These are phyloP conservation scores for Melampsora larici-populina DNA, from an alignment of 1,284 basidiomycete species.

Conservation along the genomic window DNA sequence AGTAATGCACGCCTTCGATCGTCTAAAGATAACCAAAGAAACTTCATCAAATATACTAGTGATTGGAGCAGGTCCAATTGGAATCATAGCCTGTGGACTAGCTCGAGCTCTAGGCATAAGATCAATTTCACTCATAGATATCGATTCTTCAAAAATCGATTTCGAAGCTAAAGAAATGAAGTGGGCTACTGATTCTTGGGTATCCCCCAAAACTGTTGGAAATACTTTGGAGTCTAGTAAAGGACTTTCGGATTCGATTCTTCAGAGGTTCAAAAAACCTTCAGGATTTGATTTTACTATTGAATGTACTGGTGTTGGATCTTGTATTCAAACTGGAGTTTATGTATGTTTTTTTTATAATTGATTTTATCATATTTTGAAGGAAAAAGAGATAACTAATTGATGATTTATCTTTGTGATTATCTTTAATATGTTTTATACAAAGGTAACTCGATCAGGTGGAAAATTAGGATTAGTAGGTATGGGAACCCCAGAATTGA, in stretches of 20 bases:
- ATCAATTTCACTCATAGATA: neutral
- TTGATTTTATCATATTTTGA: slow-evolving; percentile 56
- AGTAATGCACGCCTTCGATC: slow-evolving; percentile 74
- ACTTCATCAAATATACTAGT: slow-evolving; percentile 71
- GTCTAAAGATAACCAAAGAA: slow-evolving; percentile 61
- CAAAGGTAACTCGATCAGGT: slow-evolving; percentile 72
- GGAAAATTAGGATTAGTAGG: slow-evolving; percentile 88
- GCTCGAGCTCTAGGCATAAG: neutral
- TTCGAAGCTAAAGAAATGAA: slow-evolving; percentile 67
- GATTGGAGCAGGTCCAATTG: slow-evolving; percentile 86
- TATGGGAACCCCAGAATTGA: slow-evolving; percentile 82
- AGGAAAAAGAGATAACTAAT: slow-evolving; percentile 74
- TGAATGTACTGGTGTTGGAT: slow-evolving; percentile 90
- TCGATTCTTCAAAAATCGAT: slow-evolving; percentile 65
- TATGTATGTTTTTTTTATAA: slow-evolving; percentile 45
- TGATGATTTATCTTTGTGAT: slow-evolving; percentile 51
- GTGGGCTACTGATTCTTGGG: slow-evolving; percentile 60
- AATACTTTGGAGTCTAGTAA: slow-evolving; percentile 54
- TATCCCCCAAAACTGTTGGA: slow-evolving; percentile 53
- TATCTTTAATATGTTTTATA: slow-evolving; percentile 33
- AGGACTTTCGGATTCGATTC: slow-evolving; percentile 19
- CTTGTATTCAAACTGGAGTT: slow-evolving; percentile 52
- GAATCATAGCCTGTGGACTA: slow-evolving; percentile 72
- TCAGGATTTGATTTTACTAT: slow-evolving; percentile 56
- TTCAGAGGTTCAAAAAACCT: slow-evolving; percentile 75